phyloP scores from a whole-genome alignment of 2,329 filamentous ascomycete genomes.

The Huntiella decipiens region DNA sequence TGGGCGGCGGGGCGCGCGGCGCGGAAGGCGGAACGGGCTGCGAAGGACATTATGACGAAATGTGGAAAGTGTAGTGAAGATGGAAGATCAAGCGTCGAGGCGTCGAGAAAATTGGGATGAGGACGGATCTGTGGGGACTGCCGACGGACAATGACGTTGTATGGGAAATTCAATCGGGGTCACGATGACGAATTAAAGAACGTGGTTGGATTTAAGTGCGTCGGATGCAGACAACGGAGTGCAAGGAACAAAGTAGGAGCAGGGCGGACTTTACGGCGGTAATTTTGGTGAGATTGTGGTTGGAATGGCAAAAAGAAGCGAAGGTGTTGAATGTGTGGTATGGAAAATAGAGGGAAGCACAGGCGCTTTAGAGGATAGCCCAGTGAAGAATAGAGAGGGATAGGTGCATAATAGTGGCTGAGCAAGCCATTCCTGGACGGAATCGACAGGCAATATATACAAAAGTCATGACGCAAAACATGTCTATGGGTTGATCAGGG shows the following conservation, averaged over 20 bases:
- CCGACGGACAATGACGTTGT: neutral
- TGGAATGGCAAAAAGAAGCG: constrained; percentile 9
- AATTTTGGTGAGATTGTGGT: constrained; percentile 6
- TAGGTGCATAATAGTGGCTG: too few species aligned
- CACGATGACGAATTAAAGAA: neutral
- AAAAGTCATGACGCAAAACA: too few species aligned
- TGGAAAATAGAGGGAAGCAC: neutral
- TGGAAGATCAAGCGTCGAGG: neutral
- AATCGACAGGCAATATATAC: too few species aligned
- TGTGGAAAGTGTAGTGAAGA: neutral
- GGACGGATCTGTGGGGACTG: neutral
- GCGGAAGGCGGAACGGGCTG: constrained; percentile 31
- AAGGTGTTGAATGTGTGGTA: neutral
- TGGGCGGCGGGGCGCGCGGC: constrained; percentile 30
- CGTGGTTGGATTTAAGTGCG: neutral
- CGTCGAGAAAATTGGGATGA: neutral
- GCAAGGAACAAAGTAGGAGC: neutral
- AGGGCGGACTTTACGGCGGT: constrained; percentile 1
- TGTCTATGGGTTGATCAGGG: too few species aligned
- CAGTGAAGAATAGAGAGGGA: too few species aligned
- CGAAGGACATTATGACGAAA: constrained; percentile 14
- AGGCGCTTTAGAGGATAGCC: too few species aligned
- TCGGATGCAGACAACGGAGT: too few species aligned
- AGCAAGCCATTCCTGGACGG: too few species aligned
- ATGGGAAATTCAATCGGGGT: neutral